Evolutionary conservation across 257 asterid species (phyloP).

Genomic region (Solanum corneliomulleri): DNA sequence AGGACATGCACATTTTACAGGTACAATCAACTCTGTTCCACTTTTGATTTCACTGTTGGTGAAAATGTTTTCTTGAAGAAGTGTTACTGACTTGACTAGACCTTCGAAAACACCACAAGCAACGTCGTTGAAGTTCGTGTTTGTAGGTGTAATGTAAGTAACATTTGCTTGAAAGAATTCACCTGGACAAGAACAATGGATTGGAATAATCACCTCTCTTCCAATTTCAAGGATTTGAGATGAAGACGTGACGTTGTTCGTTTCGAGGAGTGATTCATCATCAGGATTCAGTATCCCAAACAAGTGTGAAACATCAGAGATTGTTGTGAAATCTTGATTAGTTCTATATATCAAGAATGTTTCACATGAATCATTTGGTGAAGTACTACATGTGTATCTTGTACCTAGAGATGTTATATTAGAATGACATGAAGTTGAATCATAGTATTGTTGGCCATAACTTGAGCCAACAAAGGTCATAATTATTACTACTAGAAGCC

Average conservation of each 20-base stretch:
- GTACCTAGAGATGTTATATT: slow-evolving; percentile 29
- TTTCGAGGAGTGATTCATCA: slow-evolving; percentile 4
- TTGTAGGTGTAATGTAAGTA: slow-evolving; percentile 11
- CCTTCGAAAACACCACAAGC: slow-evolving; percentile 53
- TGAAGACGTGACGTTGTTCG: slow-evolving; percentile 25
- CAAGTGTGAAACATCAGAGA: slow-evolving; percentile 26
- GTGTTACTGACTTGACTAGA: slow-evolving; percentile 30
- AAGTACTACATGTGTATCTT: slow-evolving; percentile 42
- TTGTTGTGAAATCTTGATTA: slow-evolving; percentile 12
- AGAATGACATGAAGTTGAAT: slow-evolving; percentile 29
- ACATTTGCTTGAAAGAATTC: slow-evolving; percentile 22
- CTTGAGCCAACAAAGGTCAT: slow-evolving; percentile 5
- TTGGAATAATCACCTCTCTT: slow-evolving; percentile 42
- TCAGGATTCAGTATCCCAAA: slow-evolving; percentile 17
- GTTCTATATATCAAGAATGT: slow-evolving; percentile 51
- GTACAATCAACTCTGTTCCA: slow-evolving; percentile 29
- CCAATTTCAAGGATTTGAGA: slow-evolving; percentile 26
- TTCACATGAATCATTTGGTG: slow-evolving; percentile 17
- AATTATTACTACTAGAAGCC: slow-evolving; percentile 15
- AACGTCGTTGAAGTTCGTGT: slow-evolving; percentile 4
- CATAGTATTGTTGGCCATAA: slow-evolving; percentile 44
- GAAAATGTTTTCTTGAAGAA: slow-evolving; percentile 20
- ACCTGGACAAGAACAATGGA: slow-evolving; percentile 36
- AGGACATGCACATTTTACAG: slow-evolving; percentile 68
- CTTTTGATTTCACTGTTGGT: background rate